A percentile compares a stretch with the other conserved stretches of the same genome.
Evolutionary conservation across 2,329 filamentous ascomycete genomes (phyloP).

Genomic region (Neurospora sp.): DNA sequence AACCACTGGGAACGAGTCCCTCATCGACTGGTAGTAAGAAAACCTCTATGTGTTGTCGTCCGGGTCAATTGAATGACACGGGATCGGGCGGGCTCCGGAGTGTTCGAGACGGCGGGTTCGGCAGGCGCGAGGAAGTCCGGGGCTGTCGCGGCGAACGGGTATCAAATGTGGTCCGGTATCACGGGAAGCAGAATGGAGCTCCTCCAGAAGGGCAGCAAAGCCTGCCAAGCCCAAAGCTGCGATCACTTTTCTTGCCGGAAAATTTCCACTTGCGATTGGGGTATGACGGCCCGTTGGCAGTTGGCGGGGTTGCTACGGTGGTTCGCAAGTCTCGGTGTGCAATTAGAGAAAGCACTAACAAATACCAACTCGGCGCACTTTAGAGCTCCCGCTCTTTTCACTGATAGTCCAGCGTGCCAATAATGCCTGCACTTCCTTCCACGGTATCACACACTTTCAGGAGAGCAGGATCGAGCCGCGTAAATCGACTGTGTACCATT

Average conservation of each 20-base stretch:
- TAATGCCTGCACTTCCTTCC: neutral
- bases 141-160: neutral
- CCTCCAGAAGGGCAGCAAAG: neutral
- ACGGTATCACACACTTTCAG: neutral
- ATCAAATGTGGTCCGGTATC: neutral
- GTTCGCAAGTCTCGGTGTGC: neutral
- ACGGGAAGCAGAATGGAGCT: neutral
- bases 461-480: neutral
- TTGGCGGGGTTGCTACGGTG: neutral
- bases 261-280: neutral
- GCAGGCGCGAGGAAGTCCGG: neutral
- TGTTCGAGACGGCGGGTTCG: neutral
- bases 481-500: too few species aligned
- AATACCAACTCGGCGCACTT: neutral
- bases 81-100: neutral
- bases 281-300: neutral
- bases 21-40: conserved; percentile 15
- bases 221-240: neutral
- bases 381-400: neutral
- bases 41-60: neutral
- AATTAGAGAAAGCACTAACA: neutral
- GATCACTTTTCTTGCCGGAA: neutral
- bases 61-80: neutral
- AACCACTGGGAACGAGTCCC: conserved; percentile 21
- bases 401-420: neutral